Base-by-base conservation (phyloP, 1,284 basidiomycete genomes). In the Wallemia hederae region DNA sequence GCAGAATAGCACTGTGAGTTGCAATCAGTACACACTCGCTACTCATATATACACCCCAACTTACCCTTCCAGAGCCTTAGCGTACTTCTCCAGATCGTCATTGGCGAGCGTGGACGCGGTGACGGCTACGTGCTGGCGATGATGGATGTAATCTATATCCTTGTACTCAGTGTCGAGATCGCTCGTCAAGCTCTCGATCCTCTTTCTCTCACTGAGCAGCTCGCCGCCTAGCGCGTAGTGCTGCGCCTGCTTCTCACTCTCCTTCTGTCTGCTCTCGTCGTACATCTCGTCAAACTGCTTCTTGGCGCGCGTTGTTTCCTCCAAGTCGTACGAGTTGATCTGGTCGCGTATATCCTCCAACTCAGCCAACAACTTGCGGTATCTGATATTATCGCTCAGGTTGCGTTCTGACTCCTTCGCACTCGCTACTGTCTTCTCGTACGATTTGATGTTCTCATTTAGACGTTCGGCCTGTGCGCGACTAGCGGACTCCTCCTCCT, bases 61-160 rank as follows among this genome's bases (percentile, higher is more conserved):
- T 68, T 67, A 88, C 91, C 85, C 86, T 73, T 96, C 90, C 57
- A 96, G 72, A 0, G 90, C 94, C 70, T 96, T 97, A 5, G 81
- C 85, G 65, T 97, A 97, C 73, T 97, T 97, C 72, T 98, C 91
- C 60, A 99, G 72, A 70, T 96, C 90, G 62, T 80, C 83, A 70
- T 90, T 92, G 1, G 89, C 88, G 79, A 91, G 85, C 70, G 92
- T 88, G 28, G 88, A 84, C 72, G 90, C 88, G 77, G 97, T 97
- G 67, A 94, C 89, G 73, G 84, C 87, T 67, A 98, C 81, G 59
- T 97, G 75, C 69, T 97, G 91, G 63, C 85, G 81, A 19, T 82
- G 84, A n/a, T 49, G 39, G 11, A 49, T 49, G 70, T 92, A 96
- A 63, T 79, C 78, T 65, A 91, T 80, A 62, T 88, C 80, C 69